Percentiles rank a stretch among this genome's conserved stretches.
Evolutionary conservation across 257 asterid genomes (phyloP).

Genomic region (Jacaranda mimosifolia): DNA sequence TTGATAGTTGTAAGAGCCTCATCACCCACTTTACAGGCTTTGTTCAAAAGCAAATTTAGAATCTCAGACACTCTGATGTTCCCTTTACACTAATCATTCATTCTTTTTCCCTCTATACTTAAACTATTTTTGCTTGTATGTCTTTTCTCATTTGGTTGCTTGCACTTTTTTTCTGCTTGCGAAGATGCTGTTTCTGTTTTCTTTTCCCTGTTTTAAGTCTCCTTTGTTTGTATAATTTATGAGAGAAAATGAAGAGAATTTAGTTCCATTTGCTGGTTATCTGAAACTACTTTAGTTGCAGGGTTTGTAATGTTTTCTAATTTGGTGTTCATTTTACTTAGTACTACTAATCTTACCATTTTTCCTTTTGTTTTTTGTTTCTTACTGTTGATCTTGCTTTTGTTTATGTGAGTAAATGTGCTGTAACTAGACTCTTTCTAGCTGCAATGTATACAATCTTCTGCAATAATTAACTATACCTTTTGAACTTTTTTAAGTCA

Average conservation of each 20-base stretch:
- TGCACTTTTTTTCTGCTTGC: conserved; percentile 27
- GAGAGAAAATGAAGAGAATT: neutral
- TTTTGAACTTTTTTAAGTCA: too few species aligned
- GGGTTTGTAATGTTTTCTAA: conserved; percentile 22
- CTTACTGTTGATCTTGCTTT: neutral
- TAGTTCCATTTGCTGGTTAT: neutral
- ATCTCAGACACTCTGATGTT: conserved; percentile 21
- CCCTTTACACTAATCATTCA: conserved; percentile 25
- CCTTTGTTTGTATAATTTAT: neutral
- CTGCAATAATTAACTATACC: too few species aligned
- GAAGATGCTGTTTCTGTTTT: conserved; percentile 23
- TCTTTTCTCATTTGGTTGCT: conserved; percentile 34
- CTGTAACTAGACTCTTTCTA: neutral
- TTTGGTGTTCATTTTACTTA: conserved; percentile 15
- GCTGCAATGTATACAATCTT: neutral
- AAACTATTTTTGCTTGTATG: conserved; percentile 16
- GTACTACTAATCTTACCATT: neutral
- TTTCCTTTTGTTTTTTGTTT: too few species aligned
- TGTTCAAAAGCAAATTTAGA: conserved; percentile 38
- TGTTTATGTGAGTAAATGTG: conserved; percentile 5
- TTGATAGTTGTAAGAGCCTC: too few species aligned
- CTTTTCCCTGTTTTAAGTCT: too few species aligned
- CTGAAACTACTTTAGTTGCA: too few species aligned
- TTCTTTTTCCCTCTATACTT: conserved; percentile 31
- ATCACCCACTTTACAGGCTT: conserved; percentile 36